Base-by-base conservation (phyloP, 2,329 filamentous ascomycete genomes). In the Exophiala sp. region DNA sequence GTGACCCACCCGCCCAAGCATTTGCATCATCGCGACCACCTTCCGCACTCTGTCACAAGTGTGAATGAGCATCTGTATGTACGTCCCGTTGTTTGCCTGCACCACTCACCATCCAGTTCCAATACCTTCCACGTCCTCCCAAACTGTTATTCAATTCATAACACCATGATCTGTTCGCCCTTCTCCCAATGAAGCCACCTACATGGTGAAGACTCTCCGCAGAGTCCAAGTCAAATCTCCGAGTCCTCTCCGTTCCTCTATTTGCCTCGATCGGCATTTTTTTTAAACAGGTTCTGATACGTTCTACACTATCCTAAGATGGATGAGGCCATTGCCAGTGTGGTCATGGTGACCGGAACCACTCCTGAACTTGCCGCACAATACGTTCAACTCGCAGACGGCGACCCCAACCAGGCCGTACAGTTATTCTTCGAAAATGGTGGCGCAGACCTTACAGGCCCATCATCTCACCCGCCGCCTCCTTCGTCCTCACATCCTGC, bases 371-470 rank as follows among this genome's bases (percentile, higher is more conserved):
- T 91, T 59, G 94, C 92, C 29, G 82, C 83, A 58, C 87, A 88
- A 63, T 96, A 95, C 71, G 81, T 97, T 44, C 82, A 88, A 64
- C 81, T 99, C 68, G 86, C 91, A n/a, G 87, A 89, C 63, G 85
- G 85, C 65, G 87, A 96, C 68, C 77, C 92, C 47, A 85, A 90
- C 71, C 87, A 92, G 66, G 94, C 94, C 21, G 86, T 96, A 64
- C 84, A 89, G 66, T 84, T 97, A 10, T 99, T 85, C 74, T 97
- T 90, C 71, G 90, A 95, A 67, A 94, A 88, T 68, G 89, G 88
- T 40, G 91, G 92, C 44, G 74, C 70, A 29, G 69, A 74, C 24
- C 63, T 77, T 41, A 67, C 82, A 86, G 58, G 83, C 35, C 66
- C 70, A 29, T 66, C 73, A 10, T 61, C 71, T 38, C 59, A 72